Base-by-base conservation (phyloP, 805 yeast species). In the Ogataea methanolica region DNA sequence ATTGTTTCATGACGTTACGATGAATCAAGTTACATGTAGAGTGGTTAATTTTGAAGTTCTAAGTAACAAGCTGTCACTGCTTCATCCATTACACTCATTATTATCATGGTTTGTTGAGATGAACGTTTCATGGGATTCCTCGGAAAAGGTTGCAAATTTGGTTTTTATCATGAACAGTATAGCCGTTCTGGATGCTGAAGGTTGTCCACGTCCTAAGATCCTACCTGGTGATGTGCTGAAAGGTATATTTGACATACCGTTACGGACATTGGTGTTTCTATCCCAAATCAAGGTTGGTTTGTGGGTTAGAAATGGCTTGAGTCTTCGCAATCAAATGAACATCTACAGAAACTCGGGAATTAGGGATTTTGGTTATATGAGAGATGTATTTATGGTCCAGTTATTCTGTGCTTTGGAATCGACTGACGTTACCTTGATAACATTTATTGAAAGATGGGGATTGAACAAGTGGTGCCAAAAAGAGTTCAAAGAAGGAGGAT, bases 241-340 rank as follows among this genome's bases (percentile, higher is more conserved):
- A 42, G 64, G 58, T 11, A 58, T 85, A 6, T 77, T 85, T 53
- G 96, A 89, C 53, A 83, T 85, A 52, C 85, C 97, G 0, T 63
- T 94, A 19, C 73, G 95, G 48, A 84, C 91, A 0, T 60, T 89
- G 29, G 96, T 88, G 0, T 65, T 88, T 8, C 66, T 88, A 53
- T 80, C 96, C 0, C 97, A 94, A 58, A 86, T 92, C 8, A 84
- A 88, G 50, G 82, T 86, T 0, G 97, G 97, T 0, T 77, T 85
- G 47, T 92, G 98, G 98, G 97, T 92, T 0, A 77, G 98, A 58
- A 92, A 92, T 65, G 99, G 99, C 0, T 76, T 80, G 49, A 84
- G 91, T 37, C 82, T 89, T 5, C 74, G 85, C 37, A 81, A 83
- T 23, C 98, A 92, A 60, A 74, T 86, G 53, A 85, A 82, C 55